Evolutionary conservation across 164 flowering plant species (phyloP), one percentile per base, ranked within the genome.

Genomic region (Euptelea pleiosperma): DNA sequence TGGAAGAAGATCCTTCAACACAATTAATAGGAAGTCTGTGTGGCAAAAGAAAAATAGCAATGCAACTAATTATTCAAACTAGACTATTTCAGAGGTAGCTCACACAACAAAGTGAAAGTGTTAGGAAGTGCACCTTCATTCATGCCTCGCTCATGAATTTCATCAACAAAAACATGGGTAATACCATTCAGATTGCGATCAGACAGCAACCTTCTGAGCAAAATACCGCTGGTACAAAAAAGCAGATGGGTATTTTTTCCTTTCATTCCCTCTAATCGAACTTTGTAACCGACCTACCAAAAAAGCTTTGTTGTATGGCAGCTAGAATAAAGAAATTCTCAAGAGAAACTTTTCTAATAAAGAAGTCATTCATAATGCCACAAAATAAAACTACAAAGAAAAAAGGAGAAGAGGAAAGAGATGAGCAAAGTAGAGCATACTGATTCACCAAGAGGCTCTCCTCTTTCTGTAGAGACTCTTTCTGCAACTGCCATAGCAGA

Each of bases 111-210:
- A 63, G 24, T 11, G 7, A 18, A 41, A n/a, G 28, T 18, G 12
- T 58, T 6, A 60, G 41, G 14, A 66, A 39, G 6, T 16, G 35
- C 58, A 94, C 99, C 99, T 86, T 94, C 99, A 69, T 91, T 94
- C 97, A 91, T 94, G 66, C 99, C 99, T 42, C 99, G 79, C 78
- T 94, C 99, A 70, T 94, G 99, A 73, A 94, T 94, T 77, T 94
- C 99, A 85, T 94, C 99, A 46, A 94, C 97, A 68, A 94, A 94
- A 57, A 94, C 99, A 87, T 94, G 99, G 36, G 96, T 94, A 65
- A 91, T 59, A 51, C 99, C 99, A 75, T 78, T 67, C 66, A 94
- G 75, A 65, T 94, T 90, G 31, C 85, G 88, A 62, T 94, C 97
- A 75, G 80, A 75, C 70, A 91, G 66, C 67, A 94, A 77, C 58